Evolutionary conservation across 148 eudicot species (phyloP).

Genomic region (Vaccinium macrocarpon): DNA sequence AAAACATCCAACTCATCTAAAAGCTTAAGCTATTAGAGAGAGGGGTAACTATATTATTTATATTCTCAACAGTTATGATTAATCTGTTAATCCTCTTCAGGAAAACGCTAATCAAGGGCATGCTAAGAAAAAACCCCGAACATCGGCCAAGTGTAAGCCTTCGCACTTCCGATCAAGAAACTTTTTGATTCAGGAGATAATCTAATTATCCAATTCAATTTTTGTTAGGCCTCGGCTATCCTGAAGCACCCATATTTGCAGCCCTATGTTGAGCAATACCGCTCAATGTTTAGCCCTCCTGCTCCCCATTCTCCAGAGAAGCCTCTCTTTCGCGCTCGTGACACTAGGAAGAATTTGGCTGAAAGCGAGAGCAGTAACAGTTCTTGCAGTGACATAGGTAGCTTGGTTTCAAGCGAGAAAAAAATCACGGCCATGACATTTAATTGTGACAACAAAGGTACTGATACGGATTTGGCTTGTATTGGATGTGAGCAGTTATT

Average conservation of each 20-base stretch:
- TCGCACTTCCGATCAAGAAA: background rate
- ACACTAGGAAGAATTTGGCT: conserved; percentile 51
- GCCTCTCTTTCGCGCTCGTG: conserved; percentile 44
- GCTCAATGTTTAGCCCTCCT: conserved; percentile 32
- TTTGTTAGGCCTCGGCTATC: conserved; percentile 78
- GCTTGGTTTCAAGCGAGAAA: conserved; percentile 65
- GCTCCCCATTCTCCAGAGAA: conserved; percentile 51
- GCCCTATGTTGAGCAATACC: conserved; percentile 77
- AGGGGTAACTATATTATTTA: too few species aligned
- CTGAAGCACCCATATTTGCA: conserved; percentile 92
- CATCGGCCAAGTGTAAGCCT: conserved; percentile 73
- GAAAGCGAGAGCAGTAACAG: conserved; percentile 90
- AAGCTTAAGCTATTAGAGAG: too few species aligned
- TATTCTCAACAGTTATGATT: background rate
- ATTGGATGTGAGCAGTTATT: conserved; percentile 32
- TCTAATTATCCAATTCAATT: conserved; percentile 9
- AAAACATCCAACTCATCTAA: too few species aligned
- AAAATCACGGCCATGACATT: conserved; percentile 35
- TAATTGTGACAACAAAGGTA: conserved; percentile 53
- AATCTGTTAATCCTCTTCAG: conserved; percentile 28
- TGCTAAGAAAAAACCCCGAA: conserved; percentile 92
- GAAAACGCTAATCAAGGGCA: conserved; percentile 67
- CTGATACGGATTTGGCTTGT: conserved; percentile 52
- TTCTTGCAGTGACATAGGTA: conserved; percentile 88
- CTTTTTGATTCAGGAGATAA: background rate